Conservation (phyloP, 1,284 basidiomycete genomes). For the Trichosporon coremiiforme region DNA sequence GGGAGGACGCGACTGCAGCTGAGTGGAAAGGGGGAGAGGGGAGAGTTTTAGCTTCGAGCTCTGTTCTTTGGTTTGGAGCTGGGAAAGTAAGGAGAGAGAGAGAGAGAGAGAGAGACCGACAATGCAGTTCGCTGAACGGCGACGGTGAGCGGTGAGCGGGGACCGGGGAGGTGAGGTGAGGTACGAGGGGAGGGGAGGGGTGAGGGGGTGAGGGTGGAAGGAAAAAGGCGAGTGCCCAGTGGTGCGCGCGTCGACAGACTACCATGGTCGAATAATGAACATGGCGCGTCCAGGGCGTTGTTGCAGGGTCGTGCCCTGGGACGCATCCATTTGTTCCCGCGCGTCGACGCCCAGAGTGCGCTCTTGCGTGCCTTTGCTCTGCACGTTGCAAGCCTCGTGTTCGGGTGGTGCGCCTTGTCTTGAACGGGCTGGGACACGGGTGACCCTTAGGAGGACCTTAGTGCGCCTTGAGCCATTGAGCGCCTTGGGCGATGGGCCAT, state of each 20-base stretch:
- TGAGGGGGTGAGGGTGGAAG: too few relatives aligned
- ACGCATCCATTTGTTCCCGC: conserved; percentile 13
- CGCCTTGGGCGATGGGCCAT: too few relatives aligned
- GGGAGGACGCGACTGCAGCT: too few relatives aligned
- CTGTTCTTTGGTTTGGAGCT: neutral
- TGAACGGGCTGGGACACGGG: too few relatives aligned
- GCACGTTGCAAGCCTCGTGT: too few relatives aligned
- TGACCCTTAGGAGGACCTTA: neutral
- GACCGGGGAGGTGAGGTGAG: neutral
- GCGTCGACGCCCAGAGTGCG: neutral
- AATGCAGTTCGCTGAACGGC: neutral
- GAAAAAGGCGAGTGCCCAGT: too few relatives aligned
- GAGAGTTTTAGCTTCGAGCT: neutral
- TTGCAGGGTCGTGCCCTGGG: neutral
- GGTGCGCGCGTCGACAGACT: neutral
- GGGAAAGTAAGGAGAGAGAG: neutral
- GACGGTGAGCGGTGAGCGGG: neutral
- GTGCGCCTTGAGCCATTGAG: neutral
- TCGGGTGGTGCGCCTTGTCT: too few relatives aligned
- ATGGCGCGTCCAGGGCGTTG: neutral
- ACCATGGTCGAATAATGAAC: neutral
- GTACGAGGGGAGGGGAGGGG: too few relatives aligned
- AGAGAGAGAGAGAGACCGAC: neutral
- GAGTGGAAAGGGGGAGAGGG: neutral
- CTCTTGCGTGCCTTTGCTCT: neutral